A percentile compares a stretch with the other conserved stretches of the same genome.
Conservation (phyloP, 2,329 filamentous ascomycete genomes). For the Epichloe elymi region DNA sequence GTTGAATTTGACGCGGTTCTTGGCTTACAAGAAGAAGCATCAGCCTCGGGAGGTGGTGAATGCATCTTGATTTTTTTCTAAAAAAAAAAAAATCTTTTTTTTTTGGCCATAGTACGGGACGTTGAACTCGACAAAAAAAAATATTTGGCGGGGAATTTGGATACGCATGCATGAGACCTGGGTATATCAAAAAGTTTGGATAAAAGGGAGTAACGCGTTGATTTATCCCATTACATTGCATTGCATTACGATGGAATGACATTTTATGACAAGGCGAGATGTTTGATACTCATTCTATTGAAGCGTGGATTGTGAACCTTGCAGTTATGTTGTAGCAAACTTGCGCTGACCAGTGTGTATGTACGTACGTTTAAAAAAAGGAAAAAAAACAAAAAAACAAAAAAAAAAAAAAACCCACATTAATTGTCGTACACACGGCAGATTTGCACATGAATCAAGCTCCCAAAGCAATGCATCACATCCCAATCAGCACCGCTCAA, state of each 20-base stretch:
- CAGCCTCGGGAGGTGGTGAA: conserved; percentile 16
- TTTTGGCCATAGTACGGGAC: not conserved
- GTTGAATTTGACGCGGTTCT: conserved; percentile 47
- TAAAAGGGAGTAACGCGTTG: not conserved
- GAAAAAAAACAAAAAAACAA: not conserved
- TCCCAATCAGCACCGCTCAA: conserved; percentile 72
- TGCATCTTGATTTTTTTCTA: not conserved
- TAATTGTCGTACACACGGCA: not conserved
- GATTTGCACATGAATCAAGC: not conserved
- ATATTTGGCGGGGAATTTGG: not conserved
- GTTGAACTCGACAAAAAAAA: not conserved
- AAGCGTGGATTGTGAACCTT: no score
- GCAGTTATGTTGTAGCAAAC: no score
- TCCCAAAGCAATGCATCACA: not conserved
- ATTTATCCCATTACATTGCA: no score
- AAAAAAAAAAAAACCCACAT: not conserved
- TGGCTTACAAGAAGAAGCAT: conserved; percentile 52
- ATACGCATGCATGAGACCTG: not conserved
- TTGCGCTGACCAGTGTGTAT: no score
- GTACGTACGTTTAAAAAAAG: no score
- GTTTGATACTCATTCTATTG: not conserved
- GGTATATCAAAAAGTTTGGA: not conserved
- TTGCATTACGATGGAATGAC: no score
- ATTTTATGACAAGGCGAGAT: no score
- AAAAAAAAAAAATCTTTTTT: not conserved